Conservation (phyloP, 352 stramenopile genomes). For the Phytophthora sojae region DNA sequence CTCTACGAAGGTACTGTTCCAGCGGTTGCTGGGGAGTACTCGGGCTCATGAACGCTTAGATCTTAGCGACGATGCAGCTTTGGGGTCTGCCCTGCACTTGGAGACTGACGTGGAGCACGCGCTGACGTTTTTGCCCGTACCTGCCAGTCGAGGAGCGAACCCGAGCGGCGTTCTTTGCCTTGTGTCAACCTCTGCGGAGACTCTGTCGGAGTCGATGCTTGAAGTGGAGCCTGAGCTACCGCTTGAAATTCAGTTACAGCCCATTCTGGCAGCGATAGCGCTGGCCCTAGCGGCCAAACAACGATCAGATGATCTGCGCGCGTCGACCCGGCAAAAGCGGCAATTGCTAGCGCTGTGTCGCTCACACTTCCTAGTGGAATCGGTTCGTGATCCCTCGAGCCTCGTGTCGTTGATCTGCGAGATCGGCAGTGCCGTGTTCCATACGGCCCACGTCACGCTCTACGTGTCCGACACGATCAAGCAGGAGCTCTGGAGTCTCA, state of each 20-base stretch:
- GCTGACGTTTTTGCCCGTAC: conserved; percentile 62
- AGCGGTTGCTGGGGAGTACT: conserved; percentile 49
- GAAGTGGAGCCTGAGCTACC: conserved; percentile 18
- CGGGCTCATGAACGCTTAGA: conserved; percentile 46
- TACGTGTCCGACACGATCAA: conserved; percentile 84
- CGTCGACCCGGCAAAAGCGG: conserved; percentile 70
- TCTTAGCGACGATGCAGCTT: conserved; percentile 42
- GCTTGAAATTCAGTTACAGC: conserved; percentile 45
- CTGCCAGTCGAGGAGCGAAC: conserved; percentile 40
- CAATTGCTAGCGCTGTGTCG: conserved; percentile 75
- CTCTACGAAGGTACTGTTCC: conserved; percentile 36
- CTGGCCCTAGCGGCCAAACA: conserved; percentile 59
- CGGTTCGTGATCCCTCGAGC: conserved; percentile 72
- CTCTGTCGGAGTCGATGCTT: conserved; percentile 29
- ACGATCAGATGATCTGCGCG: conserved; percentile 64
- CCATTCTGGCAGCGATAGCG: conserved; percentile 57
- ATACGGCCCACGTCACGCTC: conserved; percentile 71
- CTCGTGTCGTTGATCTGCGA: conserved; percentile 80
- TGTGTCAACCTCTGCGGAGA: conserved; percentile 21
- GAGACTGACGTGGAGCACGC: conserved; percentile 25
- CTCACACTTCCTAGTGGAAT: conserved; percentile 71
- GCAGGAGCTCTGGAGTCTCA: conserved; percentile 77
- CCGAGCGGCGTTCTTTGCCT: conserved; percentile 59
- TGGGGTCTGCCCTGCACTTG: conserved; percentile 36
- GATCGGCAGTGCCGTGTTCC: conserved; percentile 72